These are phyloP conservation scores for Agroathelia rolfsii DNA, from an alignment of 1,284 basidiomycete species.

Conservation along the genomic window DNA sequence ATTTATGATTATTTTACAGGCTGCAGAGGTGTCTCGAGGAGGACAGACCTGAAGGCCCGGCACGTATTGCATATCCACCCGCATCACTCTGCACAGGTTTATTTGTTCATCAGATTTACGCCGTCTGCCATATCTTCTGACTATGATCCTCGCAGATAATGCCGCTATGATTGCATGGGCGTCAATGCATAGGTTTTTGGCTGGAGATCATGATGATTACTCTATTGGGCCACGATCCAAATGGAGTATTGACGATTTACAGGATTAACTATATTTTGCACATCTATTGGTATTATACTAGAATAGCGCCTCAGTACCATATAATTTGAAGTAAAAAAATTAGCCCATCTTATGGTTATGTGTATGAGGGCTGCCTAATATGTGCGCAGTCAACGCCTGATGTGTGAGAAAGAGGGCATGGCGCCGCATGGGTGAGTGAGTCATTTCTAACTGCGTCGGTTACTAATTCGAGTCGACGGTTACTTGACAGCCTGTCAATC, in stretches of 20 bases:
- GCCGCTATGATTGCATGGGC: conserved; percentile 94
- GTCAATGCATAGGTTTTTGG: conserved; percentile 72
- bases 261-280: conserved; percentile 1
- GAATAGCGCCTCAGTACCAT: too few species aligned
- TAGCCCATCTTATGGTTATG: too few species aligned
- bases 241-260: conserved; percentile 62
- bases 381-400: too few species aligned
- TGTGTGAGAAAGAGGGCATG: too few species aligned
- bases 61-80: conserved; percentile 58
- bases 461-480: too few species aligned
- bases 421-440: too few species aligned
- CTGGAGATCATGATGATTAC: conserved; percentile 55
- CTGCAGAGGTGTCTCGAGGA: conserved; percentile 29
- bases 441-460: too few species aligned
- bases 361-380: too few species aligned
- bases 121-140: conserved; percentile 1
- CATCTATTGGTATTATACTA: too few species aligned
- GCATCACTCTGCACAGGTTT: conserved; percentile 73
- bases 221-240: conserved; percentile 45
- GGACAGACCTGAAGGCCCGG: conserved; percentile 22
- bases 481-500: too few species aligned
- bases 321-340: too few species aligned
- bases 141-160: conserved; percentile 53
- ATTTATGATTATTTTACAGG: conserved; percentile 21
- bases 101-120: not conserved